These are phyloP conservation scores for Ophiostoma novo-ulmi DNA, from an alignment of 2,329 filamentous ascomycete species.

Conservation along the genomic window DNA sequence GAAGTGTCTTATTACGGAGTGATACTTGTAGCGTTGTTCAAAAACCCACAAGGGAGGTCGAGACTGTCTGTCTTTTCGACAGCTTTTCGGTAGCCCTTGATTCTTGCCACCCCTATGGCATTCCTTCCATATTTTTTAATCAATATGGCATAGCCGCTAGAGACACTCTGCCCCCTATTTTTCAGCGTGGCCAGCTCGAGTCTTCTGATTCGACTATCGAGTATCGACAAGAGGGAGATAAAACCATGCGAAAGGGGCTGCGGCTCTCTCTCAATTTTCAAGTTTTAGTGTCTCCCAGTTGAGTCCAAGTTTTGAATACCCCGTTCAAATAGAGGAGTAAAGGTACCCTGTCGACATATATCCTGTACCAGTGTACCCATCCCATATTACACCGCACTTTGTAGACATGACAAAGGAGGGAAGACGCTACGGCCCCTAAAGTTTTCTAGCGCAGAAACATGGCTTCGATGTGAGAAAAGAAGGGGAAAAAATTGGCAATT, in stretches of 20 bases:
- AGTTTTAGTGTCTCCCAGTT: not conserved
- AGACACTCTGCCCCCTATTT: not conserved
- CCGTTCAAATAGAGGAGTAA: no score
- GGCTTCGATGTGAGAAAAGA: not conserved
- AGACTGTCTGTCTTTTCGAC: conserved; percentile 2
- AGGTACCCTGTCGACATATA: not conserved
- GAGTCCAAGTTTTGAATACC: not conserved
- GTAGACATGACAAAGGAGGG: not conserved
- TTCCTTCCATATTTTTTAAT: not conserved
- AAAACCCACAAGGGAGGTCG: not conserved
- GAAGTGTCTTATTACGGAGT: not conserved
- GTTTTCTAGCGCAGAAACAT: conserved; percentile 11
- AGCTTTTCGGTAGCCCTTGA: not conserved
- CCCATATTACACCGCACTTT: not conserved
- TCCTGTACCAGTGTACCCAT: not conserved
- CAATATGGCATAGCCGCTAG: not conserved
- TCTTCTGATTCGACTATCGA: conserved; percentile 17
- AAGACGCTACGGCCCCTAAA: not conserved
- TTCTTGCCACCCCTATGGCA: not conserved
- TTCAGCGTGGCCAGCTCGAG: conserved; percentile 13
- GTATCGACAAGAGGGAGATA: not conserved
- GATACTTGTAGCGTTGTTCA: not conserved
- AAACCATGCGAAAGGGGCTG: not conserved
- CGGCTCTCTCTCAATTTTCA: not conserved
- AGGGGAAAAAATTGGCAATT: not conserved